These are phyloP conservation scores for Halteria grandinella DNA, from an alignment of 73 alveolate species.

Conservation along the genomic window DNA sequence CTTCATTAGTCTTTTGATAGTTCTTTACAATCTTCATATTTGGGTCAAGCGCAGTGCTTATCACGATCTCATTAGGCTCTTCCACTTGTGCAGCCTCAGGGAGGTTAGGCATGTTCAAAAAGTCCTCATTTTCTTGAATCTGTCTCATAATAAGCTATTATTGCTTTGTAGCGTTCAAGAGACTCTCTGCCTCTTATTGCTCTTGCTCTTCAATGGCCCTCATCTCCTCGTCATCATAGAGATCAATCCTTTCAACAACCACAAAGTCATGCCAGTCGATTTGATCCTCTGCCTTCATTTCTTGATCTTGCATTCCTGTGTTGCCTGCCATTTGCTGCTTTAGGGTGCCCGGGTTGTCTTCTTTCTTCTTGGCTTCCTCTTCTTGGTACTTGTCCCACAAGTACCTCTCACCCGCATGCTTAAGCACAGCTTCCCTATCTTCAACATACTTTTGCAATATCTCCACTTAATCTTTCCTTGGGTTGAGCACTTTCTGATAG, in stretches of 20 bases:
- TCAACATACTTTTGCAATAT: constrained; percentile 68
- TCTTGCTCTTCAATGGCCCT: constrained; percentile 68
- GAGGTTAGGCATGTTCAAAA: constrained; percentile 66
- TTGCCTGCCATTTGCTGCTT: no score
- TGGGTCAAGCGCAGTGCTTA: constrained; percentile 65
- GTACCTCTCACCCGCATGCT: constrained; percentile 69
- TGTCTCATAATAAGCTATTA: constrained; percentile 55
- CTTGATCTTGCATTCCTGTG: constrained; percentile 71
- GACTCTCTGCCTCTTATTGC: constrained; percentile 56
- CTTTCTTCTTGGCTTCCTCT: constrained; percentile 79
- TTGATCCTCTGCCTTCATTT: constrained; percentile 79
- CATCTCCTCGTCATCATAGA: constrained; percentile 89
- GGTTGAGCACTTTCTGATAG: constrained; percentile 88
- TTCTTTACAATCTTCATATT: constrained; percentile 87
- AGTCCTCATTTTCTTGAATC: constrained; percentile 69
- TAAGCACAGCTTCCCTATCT: constrained; percentile 67
- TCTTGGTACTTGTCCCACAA: constrained; percentile 73
- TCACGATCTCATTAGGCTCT: constrained; percentile 61
- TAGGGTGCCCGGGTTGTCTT: constrained; percentile 68
- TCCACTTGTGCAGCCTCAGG: constrained; percentile 24
- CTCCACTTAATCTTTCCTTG: constrained; percentile 82
- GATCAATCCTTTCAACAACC: constrained; percentile 93
- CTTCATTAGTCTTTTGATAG: constrained; percentile 77
- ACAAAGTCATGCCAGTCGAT: constrained; percentile 98
- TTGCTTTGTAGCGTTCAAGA: constrained; percentile 52